phyloP scores from a whole-genome alignment of 1,139 yeast species.

The Debaryomycetaceae sp. region DNA sequence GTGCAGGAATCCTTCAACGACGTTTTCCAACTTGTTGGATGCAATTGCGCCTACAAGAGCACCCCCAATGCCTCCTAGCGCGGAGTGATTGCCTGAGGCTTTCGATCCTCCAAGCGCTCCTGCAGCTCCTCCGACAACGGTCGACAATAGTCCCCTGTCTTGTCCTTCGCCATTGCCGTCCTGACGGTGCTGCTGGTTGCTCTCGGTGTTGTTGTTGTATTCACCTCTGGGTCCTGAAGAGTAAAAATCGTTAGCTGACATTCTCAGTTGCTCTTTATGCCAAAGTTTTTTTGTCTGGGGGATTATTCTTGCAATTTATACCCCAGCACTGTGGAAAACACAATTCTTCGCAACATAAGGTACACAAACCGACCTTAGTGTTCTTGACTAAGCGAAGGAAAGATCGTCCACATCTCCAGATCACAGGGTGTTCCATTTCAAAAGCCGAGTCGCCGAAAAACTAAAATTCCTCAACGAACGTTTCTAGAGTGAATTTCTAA shows the following conservation, averaged over 20 bases:
- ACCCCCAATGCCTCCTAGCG: conserved; percentile 54
- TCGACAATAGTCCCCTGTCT: conserved; percentile 50
- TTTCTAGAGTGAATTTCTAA: too few relatives aligned
- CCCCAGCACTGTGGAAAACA: background rate
- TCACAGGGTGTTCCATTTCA: background rate
- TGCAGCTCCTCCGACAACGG: conserved; percentile 57
- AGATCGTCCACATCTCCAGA: background rate
- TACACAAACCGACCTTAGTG: background rate
- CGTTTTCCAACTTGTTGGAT: conserved; percentile 53
- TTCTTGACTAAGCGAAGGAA: background rate
- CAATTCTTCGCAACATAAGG: background rate
- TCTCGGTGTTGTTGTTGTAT: conserved; percentile 21
- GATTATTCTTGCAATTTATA: too few relatives aligned
- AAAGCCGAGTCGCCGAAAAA: background rate
- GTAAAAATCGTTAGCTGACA: conserved; percentile 66
- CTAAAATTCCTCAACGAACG: too few relatives aligned
- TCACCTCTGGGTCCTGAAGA: conserved; percentile 44
- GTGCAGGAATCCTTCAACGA: conserved; percentile 16
- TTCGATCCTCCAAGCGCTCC: conserved; percentile 53
- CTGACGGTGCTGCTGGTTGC: conserved; percentile 16
- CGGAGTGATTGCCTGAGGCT: conserved; percentile 43
- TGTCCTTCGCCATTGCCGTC: conserved; percentile 38
- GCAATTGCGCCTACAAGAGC: conserved; percentile 60
- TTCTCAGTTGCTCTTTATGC: conserved; percentile 11
- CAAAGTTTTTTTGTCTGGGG: too few relatives aligned